Conservation (phyloP, 805 yeast species). For the Komagataella populi region DNA sequence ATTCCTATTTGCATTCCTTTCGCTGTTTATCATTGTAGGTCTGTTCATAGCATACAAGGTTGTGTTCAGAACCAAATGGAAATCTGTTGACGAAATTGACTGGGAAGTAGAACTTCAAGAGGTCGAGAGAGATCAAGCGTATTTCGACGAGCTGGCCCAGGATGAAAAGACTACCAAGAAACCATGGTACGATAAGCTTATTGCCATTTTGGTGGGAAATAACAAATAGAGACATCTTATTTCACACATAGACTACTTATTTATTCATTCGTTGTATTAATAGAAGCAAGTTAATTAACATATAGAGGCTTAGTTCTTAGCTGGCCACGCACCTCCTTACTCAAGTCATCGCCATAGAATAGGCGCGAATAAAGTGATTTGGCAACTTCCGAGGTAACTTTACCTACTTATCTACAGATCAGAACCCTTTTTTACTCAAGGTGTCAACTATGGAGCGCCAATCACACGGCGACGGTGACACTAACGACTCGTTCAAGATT, state of each 20-base stretch:
- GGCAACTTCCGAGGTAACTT: not conserved
- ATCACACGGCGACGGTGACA: not conserved
- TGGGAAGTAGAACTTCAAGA: conserved; percentile 38
- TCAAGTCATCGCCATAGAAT: not conserved
- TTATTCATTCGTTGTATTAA: not conserved
- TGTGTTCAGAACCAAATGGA: conserved; percentile 30
- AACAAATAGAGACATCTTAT: not conserved
- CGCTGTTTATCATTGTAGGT: conserved; percentile 44
- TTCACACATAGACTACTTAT: not conserved
- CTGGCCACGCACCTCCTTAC: not conserved
- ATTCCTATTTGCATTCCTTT: conserved; percentile 59
- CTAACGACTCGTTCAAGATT: not conserved
- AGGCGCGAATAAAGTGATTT: not conserved
- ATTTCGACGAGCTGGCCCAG: not conserved
- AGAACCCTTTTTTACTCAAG: not conserved
- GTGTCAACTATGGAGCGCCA: not conserved
- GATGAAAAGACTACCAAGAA: not conserved
- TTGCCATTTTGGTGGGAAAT: not conserved
- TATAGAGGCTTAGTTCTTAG: not conserved
- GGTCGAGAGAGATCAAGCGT: conserved; percentile 21
- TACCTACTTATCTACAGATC: not conserved
- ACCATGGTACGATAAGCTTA: not conserved
- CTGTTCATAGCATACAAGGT: conserved; percentile 41
- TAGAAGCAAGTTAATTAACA: not conserved
- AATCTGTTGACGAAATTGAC: conserved; percentile 35